phyloP scores from a whole-genome alignment of 139 green algal species.

The Diplosphaera chodatii region DNA sequence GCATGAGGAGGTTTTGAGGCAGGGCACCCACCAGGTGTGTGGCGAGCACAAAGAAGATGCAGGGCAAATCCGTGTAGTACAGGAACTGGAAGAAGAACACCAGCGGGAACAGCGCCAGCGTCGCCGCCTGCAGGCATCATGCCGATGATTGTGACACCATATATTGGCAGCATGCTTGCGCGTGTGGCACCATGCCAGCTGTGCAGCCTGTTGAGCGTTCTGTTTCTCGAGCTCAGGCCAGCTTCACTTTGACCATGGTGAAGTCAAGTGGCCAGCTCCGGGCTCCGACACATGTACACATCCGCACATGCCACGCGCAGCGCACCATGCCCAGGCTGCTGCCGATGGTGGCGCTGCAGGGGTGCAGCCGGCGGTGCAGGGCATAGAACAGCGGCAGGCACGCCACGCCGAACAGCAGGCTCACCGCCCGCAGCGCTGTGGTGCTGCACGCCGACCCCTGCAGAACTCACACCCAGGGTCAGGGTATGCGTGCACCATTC shows the following conservation, averaged over 20 bases:
- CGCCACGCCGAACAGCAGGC: constrained; percentile 40
- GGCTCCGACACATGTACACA: too few species aligned
- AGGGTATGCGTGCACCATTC: too few species aligned
- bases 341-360: background rate
- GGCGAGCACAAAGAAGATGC: constrained; percentile 54
- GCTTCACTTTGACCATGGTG: too few species aligned
- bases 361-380: constrained; percentile 29
- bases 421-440: constrained; percentile 49
- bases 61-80: constrained; percentile 90
- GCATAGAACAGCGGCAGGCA: constrained; percentile 28
- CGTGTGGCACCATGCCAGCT: too few species aligned
- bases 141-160: too few species aligned
- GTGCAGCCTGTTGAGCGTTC: too few species aligned
- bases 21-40: constrained; percentile 26
- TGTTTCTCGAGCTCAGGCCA: too few species aligned
- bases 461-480: background rate
- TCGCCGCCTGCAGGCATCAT: constrained; percentile 20
- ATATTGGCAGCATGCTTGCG: too few species aligned
- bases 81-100: constrained; percentile 89
- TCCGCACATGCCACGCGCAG: too few species aligned
- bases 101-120: constrained; percentile 53
- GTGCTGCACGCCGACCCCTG: constrained; percentile 42
- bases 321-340: background rate
- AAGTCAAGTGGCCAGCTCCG: too few species aligned
- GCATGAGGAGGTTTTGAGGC: too few species aligned